These are phyloP conservation scores for Aureobasidium sp. DNA, from an alignment of 2,329 filamentous ascomycete genomes.

Conservation along the genomic window DNA sequence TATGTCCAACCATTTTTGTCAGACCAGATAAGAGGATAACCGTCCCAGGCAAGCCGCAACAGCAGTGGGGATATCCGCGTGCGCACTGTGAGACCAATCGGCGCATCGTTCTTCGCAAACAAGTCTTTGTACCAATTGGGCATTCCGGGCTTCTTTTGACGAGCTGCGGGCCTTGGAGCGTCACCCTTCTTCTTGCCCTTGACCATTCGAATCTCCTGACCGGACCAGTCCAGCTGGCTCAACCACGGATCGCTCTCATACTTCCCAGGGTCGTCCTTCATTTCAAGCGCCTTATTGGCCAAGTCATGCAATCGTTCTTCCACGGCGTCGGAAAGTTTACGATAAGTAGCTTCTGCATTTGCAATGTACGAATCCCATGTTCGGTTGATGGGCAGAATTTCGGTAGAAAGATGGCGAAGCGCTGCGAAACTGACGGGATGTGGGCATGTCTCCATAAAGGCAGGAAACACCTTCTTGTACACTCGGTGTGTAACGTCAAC, in stretches of 20 bases:
- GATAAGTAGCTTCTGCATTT: constrained; percentile 80
- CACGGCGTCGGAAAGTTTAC: constrained; percentile 68
- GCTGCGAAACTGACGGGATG: constrained; percentile 97
- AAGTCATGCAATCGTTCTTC: constrained; percentile 66
- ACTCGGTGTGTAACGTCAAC: constrained; percentile 88
- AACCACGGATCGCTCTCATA: constrained; percentile 85
- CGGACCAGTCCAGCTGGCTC: constrained; percentile 88
- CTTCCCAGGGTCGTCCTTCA: constrained; percentile 61
- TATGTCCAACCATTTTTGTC: constrained; percentile 92
- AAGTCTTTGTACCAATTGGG: constrained; percentile 94
- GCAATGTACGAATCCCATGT: constrained; percentile 80
- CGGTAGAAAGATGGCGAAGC: constrained; percentile 82
- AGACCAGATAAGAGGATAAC: constrained; percentile 85
- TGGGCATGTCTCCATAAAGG: constrained; percentile 82
- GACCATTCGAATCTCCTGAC: constrained; percentile 82
- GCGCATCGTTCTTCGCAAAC: constrained; percentile 60
- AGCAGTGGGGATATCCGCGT: constrained; percentile 82
- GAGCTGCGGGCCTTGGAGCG: constrained; percentile 65
- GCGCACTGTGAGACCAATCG: constrained; percentile 74
- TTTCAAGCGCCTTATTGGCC: constrained; percentile 67
- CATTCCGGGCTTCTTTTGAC: constrained; percentile 92
- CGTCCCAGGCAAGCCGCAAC: constrained; percentile 80
- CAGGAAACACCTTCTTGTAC: constrained; percentile 88
- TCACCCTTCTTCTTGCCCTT: constrained; percentile 87
- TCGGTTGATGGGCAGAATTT: constrained; percentile 83